Percentiles rank a stretch among this genome's conserved stretches.
phyloP scores from a whole-genome alignment of 306 rosid species.

The Lupinus albus region DNA sequence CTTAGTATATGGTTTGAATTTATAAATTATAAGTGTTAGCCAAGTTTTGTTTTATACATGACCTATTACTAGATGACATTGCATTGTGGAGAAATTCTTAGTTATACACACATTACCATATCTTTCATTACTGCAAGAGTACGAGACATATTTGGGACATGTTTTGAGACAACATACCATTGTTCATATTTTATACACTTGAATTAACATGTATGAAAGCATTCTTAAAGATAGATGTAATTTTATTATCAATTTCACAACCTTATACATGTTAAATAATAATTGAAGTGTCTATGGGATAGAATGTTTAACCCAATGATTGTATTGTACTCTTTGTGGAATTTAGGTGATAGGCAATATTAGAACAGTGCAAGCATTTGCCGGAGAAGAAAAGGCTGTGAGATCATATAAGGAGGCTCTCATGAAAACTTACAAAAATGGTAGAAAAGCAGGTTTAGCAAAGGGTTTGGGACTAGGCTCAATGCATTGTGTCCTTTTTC shows the following conservation, averaged over 20 bases:
- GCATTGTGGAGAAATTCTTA: too few relatives aligned
- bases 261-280: not conserved
- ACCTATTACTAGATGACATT: too few relatives aligned
- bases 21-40: too few relatives aligned
- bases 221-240: not conserved
- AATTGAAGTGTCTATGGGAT: not conserved
- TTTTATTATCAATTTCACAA: too few relatives aligned
- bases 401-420: constrained; percentile 71
- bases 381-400: constrained; percentile 90
- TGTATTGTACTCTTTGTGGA: not conserved
- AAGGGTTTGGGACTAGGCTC: constrained; percentile 92
- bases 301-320: not conserved
- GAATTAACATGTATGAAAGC: too few relatives aligned
- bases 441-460: constrained; percentile 82
- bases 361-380: constrained; percentile 95
- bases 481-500: constrained; percentile 87
- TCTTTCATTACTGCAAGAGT: too few relatives aligned
- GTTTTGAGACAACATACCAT: too few relatives aligned
- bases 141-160: too few relatives aligned
- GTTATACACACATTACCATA: too few relatives aligned
- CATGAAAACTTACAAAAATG: constrained; percentile 66
- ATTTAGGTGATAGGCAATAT: constrained; percentile 87
- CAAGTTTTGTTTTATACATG: too few relatives aligned
- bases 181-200: too few relatives aligned
- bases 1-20: too few relatives aligned